Conservation (phyloP, 805 yeast genomes). For the Hanseniaspora nectarophila region DNA sequence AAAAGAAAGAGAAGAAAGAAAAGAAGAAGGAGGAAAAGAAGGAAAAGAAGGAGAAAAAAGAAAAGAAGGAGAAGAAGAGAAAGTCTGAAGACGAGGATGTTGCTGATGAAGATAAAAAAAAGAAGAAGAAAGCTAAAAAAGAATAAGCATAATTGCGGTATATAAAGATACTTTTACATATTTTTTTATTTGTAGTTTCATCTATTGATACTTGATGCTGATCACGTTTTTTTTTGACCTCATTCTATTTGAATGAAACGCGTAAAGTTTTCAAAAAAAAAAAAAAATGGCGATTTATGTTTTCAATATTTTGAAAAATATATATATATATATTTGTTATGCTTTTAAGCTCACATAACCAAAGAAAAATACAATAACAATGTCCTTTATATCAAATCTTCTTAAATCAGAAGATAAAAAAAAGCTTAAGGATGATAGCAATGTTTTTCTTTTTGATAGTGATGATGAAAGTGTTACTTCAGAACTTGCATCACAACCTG, state of each 20-base stretch:
- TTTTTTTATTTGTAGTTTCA: background rate
- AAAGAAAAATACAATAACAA: background rate
- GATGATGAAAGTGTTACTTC: slow-evolving; percentile 15
- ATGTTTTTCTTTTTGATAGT: slow-evolving; percentile 10
- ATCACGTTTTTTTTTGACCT: background rate
- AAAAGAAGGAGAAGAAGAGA: slow-evolving; percentile 22
- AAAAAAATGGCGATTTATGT: background rate
- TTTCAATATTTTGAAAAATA: background rate
- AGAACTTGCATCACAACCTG: slow-evolving; percentile 15
- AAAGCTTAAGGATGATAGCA: background rate
- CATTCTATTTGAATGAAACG: background rate
- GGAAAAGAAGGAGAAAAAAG: slow-evolving; percentile 22
- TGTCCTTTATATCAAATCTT: background rate
- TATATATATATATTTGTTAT: too few relatives aligned
- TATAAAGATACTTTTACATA: background rate
- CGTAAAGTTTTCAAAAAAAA: too few relatives aligned
- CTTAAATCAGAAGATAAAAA: background rate
- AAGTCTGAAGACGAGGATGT: slow-evolving; percentile 1
- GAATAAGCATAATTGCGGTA: background rate
- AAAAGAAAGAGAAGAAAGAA: slow-evolving; percentile 22
- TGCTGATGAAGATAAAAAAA: slow-evolving; percentile 13
- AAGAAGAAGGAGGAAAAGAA: slow-evolving; percentile 16
- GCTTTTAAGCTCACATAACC: too few relatives aligned
- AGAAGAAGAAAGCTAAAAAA: slow-evolving; percentile 9
- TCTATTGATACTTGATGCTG: background rate